Percentiles rank a stretch among this genome's conserved stretches.
These are phyloP conservation scores for Pelargonium cotyledonis DNA, from an alignment of 441 rosid genomes.

Conservation along the genomic window DNA sequence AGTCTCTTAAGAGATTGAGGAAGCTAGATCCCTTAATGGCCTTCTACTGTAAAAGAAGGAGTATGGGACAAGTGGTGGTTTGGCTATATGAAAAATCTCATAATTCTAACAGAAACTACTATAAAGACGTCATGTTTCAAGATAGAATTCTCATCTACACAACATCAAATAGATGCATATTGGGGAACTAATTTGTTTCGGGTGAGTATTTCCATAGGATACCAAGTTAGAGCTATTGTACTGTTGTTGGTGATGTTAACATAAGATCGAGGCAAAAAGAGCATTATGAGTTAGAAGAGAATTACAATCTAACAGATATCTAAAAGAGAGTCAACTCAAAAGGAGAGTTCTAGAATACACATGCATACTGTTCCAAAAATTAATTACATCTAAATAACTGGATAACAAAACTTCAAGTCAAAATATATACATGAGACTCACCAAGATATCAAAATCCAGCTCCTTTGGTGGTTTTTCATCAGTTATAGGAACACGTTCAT, in stretches of 20 bases:
- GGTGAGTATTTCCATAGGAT: not conserved
- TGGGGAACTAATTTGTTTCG: not conserved
- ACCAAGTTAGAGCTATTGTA: too few species aligned
- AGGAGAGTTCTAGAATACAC: not conserved
- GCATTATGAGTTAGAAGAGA: too few species aligned
- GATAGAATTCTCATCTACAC: too few species aligned
- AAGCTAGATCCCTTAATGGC: too few species aligned
- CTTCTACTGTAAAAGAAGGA: too few species aligned
- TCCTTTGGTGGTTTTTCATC: constrained; percentile 98
- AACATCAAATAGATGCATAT: too few species aligned
- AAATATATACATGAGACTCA: constrained; percentile 30
- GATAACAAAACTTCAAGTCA: not conserved
- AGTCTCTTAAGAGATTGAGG: not conserved
- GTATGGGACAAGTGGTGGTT: too few species aligned
- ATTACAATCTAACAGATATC: not conserved
- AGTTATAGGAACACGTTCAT: constrained; percentile 94
- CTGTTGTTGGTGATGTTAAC: too few species aligned
- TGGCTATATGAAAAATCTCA: too few species aligned
- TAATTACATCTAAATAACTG: constrained; percentile 6
- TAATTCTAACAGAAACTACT: too few species aligned
- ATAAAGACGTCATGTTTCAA: too few species aligned
- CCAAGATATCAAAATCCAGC: constrained; percentile 82
- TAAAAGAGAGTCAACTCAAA: not conserved
- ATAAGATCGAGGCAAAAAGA: too few species aligned
- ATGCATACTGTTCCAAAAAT: not conserved